Conservation (phyloP, 129 eudicot species). For the Apium graveolens region DNA sequence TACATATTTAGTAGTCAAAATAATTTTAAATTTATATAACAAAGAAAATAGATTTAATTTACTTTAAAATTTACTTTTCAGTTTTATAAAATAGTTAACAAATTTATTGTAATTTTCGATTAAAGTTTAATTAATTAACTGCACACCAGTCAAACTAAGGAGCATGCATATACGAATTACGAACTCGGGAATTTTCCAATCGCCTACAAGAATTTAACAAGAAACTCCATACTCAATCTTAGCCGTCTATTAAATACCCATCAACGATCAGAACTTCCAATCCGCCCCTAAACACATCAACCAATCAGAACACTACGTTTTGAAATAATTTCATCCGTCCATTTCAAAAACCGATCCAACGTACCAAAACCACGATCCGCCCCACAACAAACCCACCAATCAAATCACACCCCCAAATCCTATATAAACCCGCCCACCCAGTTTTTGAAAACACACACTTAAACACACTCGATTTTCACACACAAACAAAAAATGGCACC, state of each 20-base stretch:
- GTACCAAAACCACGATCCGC: neutral
- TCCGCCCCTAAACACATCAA: neutral
- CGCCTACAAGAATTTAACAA: too few relatives aligned
- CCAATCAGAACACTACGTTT: neutral
- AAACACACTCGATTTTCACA: neutral
- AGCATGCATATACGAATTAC: too few relatives aligned
- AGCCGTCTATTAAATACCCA: neutral
- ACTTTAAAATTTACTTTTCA: too few relatives aligned
- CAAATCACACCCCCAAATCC: neutral
- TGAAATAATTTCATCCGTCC: neutral
- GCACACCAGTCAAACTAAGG: too few relatives aligned
- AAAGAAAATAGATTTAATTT: too few relatives aligned
- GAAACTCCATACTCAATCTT: neutral
- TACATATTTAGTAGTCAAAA: too few relatives aligned
- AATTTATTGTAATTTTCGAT: too few relatives aligned
- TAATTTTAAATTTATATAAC: too few relatives aligned
- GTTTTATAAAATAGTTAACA: too few relatives aligned
- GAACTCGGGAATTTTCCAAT: too few relatives aligned
- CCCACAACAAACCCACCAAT: constrained; percentile 6
- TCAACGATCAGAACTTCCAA: neutral
- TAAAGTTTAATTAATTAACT: too few relatives aligned
- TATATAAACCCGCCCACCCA: neutral
- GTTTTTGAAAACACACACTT: neutral
- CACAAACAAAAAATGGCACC: constrained; percentile 12
- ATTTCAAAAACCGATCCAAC: neutral